Percentiles rank a stretch among this genome's conserved stretches.
Conservation (phyloP, 2,329 filamentous ascomycete species). For the Cryoendolithus antarcticus region DNA sequence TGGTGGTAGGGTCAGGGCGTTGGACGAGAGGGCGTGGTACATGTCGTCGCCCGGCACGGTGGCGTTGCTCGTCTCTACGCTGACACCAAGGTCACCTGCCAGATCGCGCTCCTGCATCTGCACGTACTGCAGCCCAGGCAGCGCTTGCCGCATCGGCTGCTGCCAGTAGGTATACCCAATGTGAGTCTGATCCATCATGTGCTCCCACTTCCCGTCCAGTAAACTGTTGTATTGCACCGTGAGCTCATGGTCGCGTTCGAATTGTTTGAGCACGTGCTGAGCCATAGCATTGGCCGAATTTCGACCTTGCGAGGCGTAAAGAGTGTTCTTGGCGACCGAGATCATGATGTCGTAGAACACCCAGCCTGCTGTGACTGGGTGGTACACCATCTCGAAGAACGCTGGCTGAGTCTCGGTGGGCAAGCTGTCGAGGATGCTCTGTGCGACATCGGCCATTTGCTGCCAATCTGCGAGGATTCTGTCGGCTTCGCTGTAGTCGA, state of each 20-base stretch:
- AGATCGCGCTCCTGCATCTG: conserved; percentile 46
- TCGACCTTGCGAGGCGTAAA: conserved; percentile 44
- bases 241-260: conserved; percentile 45
- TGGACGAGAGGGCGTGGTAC: conserved; percentile 43
- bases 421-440: conserved; percentile 44
- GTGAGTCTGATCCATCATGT: conserved; percentile 40
- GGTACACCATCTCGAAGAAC: conserved; percentile 51
- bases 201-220: conserved; percentile 49
- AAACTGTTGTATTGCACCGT: conserved; percentile 46
- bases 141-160: conserved; percentile 58
- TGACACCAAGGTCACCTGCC: conserved; percentile 50
- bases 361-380: conserved; percentile 46
- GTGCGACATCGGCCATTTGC: conserved; percentile 40
- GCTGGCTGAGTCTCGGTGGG: conserved; percentile 39
- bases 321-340: conserved; percentile 39
- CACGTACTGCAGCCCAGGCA: conserved; percentile 49
- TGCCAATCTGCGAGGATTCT: conserved; percentile 45
- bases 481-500: conserved; percentile 55
- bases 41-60: conserved; percentile 55
- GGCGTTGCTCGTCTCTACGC: conserved; percentile 53
- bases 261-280: conserved; percentile 38
- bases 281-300: conserved; percentile 46
- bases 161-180: conserved; percentile 46
- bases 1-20: conserved; percentile 41
- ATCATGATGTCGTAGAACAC: conserved; percentile 45